Evolutionary conservation across 2,329 filamentous ascomycete genomes (phyloP), one percentile per base, ranked within the genome.

Genomic region (Raffaelea albimanens): DNA sequence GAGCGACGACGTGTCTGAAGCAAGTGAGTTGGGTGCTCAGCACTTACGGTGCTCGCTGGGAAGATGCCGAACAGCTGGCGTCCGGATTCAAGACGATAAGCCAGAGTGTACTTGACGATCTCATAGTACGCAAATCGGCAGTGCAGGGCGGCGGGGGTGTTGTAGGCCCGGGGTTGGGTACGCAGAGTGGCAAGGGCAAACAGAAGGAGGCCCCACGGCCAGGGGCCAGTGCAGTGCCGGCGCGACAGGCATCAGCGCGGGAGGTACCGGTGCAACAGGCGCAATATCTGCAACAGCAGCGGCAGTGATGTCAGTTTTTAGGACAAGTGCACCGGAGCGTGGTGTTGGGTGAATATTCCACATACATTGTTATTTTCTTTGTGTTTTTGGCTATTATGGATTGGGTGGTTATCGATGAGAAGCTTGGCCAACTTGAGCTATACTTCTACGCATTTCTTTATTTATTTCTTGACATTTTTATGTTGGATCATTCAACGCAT

Each of bases 41-140:
- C 14, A 70, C 67, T n/a, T 82, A 76, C 49, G 77, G 78, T 31
- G 68, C 77, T 52, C 67, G 77, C 2, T 83, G 80, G 80, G 71
- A 72, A 3, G 70, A 80, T 50, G 74, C 76, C 2, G 63, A 70
- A 31, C 67, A 70, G 50, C 65, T 82, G n/a, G 67, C 70, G 51
- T 63, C 68, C 36, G 73, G 65, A 36, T 82, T 82, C 55, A 72
- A 79, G 51, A 58, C 60, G 43, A 67, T 70, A 13, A 79, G 70
- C 4, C 63, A 60, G 25, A 66, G 70, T 41, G 64, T 72, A 5
- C 53, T 71, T 21, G 64, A 70, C 3, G 62, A 67, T 3, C 61
- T 80, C 14, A 62, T 58, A 53, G 62, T 63, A 33, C 65, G 68
- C 21, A 61, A 60, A 43, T 60, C 62, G 11, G 34, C 44, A 1